Evolutionary conservation across 106 monocot genomes (phyloP).

Genomic region (Dactylorhiza incarnata): DNA sequence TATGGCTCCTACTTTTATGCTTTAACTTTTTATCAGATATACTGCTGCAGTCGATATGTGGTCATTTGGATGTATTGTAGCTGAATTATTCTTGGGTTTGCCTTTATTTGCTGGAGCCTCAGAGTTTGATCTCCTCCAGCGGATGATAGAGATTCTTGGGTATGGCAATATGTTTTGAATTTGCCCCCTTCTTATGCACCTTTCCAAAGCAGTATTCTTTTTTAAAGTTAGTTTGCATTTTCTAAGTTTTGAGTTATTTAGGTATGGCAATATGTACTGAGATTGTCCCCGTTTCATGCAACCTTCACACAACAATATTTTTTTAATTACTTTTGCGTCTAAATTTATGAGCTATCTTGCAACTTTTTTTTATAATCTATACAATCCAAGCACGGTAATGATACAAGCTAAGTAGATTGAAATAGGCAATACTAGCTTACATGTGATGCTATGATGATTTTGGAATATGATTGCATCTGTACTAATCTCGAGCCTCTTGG

Average conservation of each 20-base stretch:
- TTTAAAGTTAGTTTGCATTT: neutral
- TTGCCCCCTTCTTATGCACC: neutral
- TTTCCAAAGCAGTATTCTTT: neutral
- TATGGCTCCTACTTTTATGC: constrained; percentile 14
- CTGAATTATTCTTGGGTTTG: constrained; percentile 88
- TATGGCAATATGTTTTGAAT: constrained; percentile 16
- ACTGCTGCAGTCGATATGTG: constrained; percentile 97
- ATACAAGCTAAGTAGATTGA: too few relatives aligned
- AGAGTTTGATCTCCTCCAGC: constrained; percentile 83
- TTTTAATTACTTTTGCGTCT: too few relatives aligned
- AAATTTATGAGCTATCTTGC: too few relatives aligned
- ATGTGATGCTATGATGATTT: too few relatives aligned
- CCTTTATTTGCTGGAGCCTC: constrained; percentile 94
- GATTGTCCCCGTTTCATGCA: too few relatives aligned
- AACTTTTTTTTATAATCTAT: too few relatives aligned
- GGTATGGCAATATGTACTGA: too few relatives aligned
- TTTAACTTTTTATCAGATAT: constrained; percentile 70
- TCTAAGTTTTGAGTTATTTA: neutral
- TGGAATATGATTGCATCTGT: too few relatives aligned
- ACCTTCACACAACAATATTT: too few relatives aligned
- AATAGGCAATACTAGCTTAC: too few relatives aligned
- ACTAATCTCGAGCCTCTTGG: too few relatives aligned
- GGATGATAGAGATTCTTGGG: constrained; percentile 88
- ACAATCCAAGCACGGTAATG: too few relatives aligned
- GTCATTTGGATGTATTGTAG: constrained; percentile 97